Evolutionary conservation across 495 filamentous ascomycete genomes (phyloP).

Genomic region (Penicillium tannophilum): DNA sequence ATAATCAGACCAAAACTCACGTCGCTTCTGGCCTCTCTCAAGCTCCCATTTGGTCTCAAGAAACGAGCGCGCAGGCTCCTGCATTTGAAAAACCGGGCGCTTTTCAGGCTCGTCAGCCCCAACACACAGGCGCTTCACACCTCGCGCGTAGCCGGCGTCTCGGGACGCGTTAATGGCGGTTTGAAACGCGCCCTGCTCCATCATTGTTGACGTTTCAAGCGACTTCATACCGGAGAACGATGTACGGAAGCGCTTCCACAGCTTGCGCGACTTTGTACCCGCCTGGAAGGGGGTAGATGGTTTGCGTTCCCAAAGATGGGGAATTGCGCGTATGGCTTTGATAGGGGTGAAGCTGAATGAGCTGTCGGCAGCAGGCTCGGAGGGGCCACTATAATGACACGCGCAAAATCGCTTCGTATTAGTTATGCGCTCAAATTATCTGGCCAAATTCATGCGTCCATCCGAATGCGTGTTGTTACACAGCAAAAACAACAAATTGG

Average conservation of each 20-base stretch:
- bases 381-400: slow-evolving; percentile 14
- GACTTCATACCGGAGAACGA: slow-evolving; percentile 46
- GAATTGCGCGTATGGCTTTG: slow-evolving; percentile 35
- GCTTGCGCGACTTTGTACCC: slow-evolving; percentile 46
- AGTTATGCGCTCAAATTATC: slow-evolving; percentile 9
- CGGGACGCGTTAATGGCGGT: slow-evolving; percentile 38
- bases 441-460: neutral
- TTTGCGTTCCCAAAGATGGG: slow-evolving; percentile 56
- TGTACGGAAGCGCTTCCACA: slow-evolving; percentile 54
- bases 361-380: slow-evolving; percentile 20
- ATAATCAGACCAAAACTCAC: slow-evolving; percentile 32
- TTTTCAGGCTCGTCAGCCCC: slow-evolving; percentile 19
- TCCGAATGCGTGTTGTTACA: neutral
- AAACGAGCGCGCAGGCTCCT: slow-evolving; percentile 37
- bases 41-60: slow-evolving; percentile 46
- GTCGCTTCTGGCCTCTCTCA: slow-evolving; percentile 37
- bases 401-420: slow-evolving; percentile 16
- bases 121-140: slow-evolving; percentile 51
- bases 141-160: slow-evolving; percentile 35
- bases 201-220: slow-evolving; percentile 31
- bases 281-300: slow-evolving; percentile 54
- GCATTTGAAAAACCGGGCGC: slow-evolving; percentile 4
- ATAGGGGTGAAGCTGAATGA: slow-evolving; percentile 44
- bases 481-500: neutral
- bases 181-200: slow-evolving; percentile 30